A percentile compares a stretch with the other conserved stretches of the same genome.
Conservation (phyloP, 441 rosid genomes). For the Iberis amara region DNA sequence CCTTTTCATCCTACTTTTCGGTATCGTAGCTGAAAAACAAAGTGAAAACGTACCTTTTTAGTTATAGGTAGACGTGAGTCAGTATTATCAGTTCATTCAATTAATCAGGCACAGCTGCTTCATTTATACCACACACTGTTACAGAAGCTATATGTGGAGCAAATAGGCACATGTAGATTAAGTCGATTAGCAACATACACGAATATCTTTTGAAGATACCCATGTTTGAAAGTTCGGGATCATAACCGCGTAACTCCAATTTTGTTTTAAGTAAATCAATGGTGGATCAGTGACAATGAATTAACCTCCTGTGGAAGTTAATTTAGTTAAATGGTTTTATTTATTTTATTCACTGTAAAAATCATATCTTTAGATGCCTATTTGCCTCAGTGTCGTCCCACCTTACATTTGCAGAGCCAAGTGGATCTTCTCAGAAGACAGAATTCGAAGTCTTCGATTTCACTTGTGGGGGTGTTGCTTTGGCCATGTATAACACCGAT, state of each 20-base stretch:
- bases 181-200: background rate
- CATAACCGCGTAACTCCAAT: background rate
- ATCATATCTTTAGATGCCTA: too few relatives aligned
- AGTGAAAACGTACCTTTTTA: constrained; percentile 3
- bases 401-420: constrained; percentile 48
- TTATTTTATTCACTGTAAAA: constrained; percentile 5
- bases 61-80: background rate
- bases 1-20: constrained; percentile 3
- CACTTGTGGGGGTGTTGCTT: constrained; percentile 73
- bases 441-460: constrained; percentile 66
- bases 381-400: too few relatives aligned
- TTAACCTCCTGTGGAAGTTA: background rate
- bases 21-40: constrained; percentile 3
- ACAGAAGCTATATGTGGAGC: constrained; percentile 10
- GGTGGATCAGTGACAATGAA: background rate
- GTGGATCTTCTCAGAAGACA: constrained; percentile 40
- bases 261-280: background rate
- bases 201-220: background rate
- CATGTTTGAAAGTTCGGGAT: background rate
- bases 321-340: constrained; percentile 10
- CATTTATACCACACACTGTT: background rate
- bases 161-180: background rate
- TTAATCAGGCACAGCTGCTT: background rate
- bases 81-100: background rate
- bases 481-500: constrained; percentile 81